Evolutionary conservation across 2,329 filamentous ascomycete genomes (phyloP), one percentile per base, ranked within the genome.

Genomic region (Alternaria panax): DNA sequence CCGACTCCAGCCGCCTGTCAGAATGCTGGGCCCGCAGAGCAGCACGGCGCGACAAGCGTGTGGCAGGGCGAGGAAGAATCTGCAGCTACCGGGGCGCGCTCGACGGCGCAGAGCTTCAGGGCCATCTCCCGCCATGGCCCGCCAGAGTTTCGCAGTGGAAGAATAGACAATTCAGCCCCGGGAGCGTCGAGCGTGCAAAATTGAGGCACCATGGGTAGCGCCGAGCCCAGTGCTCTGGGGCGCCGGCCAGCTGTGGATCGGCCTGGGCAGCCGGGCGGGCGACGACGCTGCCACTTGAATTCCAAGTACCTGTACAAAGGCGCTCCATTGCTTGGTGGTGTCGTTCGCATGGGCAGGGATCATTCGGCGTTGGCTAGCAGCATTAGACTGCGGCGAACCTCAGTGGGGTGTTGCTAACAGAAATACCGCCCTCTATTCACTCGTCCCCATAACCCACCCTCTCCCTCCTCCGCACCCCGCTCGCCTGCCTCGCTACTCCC

Each of bases 61-160:
- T 54, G 48, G 40, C 47, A 59, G 41, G 56, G 40, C 20, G 53
- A 25, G 9, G 62, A 60, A 63, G 63, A 65, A 51, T 62, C 71
- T 69, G 67, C 64, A 63, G 63, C 59, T 54, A 60, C 47, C 64
- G 69, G 66, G 59, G 64, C 65, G 66, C 66, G 57, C 59, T 46
- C 43, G 64, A 66, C 57, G 63, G 64, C 62, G 60, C 50, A 51
- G 65, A 66, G 59, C 66, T 66, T 67, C 67, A 70, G 66, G 72
- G 68, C 69, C 72, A 72, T 74, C 70, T 71, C 71, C 71, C 69
- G 72, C 53, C 54, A 58, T 54, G 61, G 61, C 58, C 55, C 54
- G 51, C 54, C 32, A 42, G 50, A 42, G 54, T 42, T 32, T 53
- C 24, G 54, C 51, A 45, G 27, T 54, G 47, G 41, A 34, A 42